Conservation (phyloP, 257 asterid genomes). For the Anisodus tanguticus region DNA sequence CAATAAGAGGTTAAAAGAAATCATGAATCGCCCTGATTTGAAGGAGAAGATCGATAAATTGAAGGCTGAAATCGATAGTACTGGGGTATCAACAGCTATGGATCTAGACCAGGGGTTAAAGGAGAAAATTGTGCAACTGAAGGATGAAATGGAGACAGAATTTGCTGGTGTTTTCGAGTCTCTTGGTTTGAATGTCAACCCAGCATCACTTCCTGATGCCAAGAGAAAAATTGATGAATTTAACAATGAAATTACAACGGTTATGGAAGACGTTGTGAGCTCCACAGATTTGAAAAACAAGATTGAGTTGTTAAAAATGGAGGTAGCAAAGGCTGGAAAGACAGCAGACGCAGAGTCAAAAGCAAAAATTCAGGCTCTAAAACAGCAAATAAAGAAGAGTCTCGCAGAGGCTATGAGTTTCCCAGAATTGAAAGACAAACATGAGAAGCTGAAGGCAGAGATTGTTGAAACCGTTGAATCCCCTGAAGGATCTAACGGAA, state of each 20-base stretch:
- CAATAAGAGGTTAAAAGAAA: slow-evolving; percentile 56
- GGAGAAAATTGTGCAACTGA: slow-evolving; percentile 59
- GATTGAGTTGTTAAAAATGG: slow-evolving; percentile 64
- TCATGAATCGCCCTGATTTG: slow-evolving; percentile 55
- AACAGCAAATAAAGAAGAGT: slow-evolving; percentile 61
- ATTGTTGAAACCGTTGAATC: slow-evolving; percentile 46
- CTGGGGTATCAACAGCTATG: slow-evolving; percentile 49
- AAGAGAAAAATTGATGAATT: slow-evolving; percentile 50
- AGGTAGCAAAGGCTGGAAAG: slow-evolving; percentile 59
- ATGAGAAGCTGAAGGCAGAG: slow-evolving; percentile 58
- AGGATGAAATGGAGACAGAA: slow-evolving; percentile 58
- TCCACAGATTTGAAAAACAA: slow-evolving; percentile 68
- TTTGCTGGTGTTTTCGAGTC: slow-evolving; percentile 52
- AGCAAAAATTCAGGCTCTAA: slow-evolving; percentile 60
- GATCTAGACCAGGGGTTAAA: slow-evolving; percentile 56
- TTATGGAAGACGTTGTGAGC: slow-evolving; percentile 53
- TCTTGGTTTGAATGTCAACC: slow-evolving; percentile 50
- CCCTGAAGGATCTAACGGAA: slow-evolving; percentile 58
- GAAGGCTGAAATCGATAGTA: slow-evolving; percentile 57
- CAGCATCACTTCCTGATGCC: slow-evolving; percentile 42
- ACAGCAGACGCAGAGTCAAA: slow-evolving; percentile 52
- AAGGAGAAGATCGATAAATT: slow-evolving; percentile 60
- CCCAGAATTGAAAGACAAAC: slow-evolving; percentile 59
- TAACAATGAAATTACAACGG: slow-evolving; percentile 49
- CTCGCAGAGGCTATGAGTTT: slow-evolving; percentile 52